phyloP scores from a whole-genome alignment of 768 basidiomycete species.

The Lactarius trivialis region DNA sequence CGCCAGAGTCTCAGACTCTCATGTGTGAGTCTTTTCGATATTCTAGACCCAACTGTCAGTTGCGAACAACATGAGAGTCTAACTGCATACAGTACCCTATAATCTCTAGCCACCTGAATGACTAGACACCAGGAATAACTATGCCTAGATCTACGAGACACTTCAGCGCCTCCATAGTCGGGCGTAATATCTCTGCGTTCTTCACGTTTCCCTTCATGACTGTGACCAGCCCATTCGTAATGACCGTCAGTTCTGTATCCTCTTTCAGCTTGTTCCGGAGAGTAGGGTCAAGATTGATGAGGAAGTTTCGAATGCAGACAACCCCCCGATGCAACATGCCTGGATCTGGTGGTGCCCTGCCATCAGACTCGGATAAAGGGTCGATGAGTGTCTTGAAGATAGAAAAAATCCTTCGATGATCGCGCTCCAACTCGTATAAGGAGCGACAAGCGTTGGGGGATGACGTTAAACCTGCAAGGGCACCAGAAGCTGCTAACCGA shows the following conservation, averaged over 20 bases:
- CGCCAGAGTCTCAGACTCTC: not conserved
- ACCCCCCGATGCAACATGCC: conserved; percentile 75
- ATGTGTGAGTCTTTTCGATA: not conserved
- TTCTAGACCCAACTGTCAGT: not conserved
- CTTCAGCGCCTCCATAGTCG: conserved; percentile 48
- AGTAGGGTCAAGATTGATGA: conserved; percentile 38
- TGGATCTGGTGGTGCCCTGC: conserved; percentile 35
- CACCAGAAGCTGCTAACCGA: conserved; percentile 83
- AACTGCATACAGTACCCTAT: not conserved
- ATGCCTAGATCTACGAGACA: conserved; percentile 30
- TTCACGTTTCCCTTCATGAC: conserved; percentile 40
- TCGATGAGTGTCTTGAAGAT: conserved; percentile 65
- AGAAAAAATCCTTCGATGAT: conserved; percentile 55
- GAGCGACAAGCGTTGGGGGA: conserved; percentile 52
- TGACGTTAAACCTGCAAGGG: conserved; percentile 72
- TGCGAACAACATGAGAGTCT: not conserved
- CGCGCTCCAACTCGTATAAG: conserved; percentile 58
- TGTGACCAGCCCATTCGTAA: conserved; percentile 46
- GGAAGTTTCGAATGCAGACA: conserved; percentile 64
- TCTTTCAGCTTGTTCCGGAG: conserved; percentile 40
- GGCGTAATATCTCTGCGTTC: conserved; percentile 37
- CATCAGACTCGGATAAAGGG: conserved; percentile 41
- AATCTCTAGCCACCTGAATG: not conserved
- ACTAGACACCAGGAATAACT: conserved; percentile 6
- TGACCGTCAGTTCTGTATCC: conserved; percentile 47